Conservation (phyloP, 2,329 filamentous ascomycete species). For the Hymenoscyphus linearis region DNA sequence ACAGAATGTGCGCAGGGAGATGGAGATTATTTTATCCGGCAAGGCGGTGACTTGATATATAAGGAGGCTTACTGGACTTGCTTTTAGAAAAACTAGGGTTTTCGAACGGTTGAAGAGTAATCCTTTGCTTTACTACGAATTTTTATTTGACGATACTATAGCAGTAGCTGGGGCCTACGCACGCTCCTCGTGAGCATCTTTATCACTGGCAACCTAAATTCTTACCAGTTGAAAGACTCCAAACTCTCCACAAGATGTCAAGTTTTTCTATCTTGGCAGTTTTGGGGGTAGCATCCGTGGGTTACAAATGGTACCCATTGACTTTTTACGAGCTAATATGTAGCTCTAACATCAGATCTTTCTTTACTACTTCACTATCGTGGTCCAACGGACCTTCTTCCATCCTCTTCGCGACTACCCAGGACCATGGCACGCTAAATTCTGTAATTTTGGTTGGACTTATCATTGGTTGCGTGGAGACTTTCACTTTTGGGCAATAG, state of each 20-base stretch:
- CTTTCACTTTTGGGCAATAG: background rate
- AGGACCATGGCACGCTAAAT: conserved; percentile 15
- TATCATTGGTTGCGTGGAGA: background rate
- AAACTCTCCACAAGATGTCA: background rate
- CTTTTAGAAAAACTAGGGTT: too few relatives aligned
- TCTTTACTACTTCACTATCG: background rate
- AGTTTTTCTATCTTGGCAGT: background rate
- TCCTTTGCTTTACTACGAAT: too few relatives aligned
- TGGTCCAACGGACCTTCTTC: conserved; percentile 10
- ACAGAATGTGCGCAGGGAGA: too few relatives aligned
- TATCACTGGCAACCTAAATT: background rate
- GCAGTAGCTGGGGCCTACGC: too few relatives aligned
- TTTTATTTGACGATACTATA: too few relatives aligned
- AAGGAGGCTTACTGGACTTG: too few relatives aligned
- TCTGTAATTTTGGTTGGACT: background rate
- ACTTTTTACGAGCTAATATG: background rate
- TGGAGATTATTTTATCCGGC: too few relatives aligned
- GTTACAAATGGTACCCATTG: background rate
- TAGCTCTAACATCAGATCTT: background rate
- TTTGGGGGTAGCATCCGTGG: background rate
- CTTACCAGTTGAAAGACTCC: background rate
- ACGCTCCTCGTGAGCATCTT: too few relatives aligned
- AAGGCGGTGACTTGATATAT: too few relatives aligned
- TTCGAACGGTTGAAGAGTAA: too few relatives aligned
- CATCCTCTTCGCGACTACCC: conserved; percentile 20